A percentile compares a stretch with the other conserved stretches of the same genome.
Conservation (phyloP, 192 early-diverging fungal species). For the Backusella luteola region DNA sequence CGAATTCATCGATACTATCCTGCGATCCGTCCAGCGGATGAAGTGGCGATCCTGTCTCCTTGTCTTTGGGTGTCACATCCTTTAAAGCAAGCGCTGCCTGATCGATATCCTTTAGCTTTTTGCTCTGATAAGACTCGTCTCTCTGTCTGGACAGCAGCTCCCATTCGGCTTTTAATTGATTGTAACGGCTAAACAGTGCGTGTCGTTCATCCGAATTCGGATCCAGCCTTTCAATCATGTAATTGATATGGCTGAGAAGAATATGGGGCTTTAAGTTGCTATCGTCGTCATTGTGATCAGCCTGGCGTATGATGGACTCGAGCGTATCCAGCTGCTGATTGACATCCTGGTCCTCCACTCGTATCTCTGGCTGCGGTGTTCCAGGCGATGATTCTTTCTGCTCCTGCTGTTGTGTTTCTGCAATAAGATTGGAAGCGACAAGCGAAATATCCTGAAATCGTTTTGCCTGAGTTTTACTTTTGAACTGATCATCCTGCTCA, state of each 20-base stretch:
- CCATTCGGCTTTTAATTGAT: slow-evolving; percentile 13
- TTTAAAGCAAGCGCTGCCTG: not conserved
- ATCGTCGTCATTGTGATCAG: not conserved
- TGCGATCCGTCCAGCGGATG: slow-evolving; percentile 19
- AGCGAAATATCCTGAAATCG: slow-evolving; percentile 1
- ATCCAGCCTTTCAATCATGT: not conserved
- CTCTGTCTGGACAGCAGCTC: not conserved
- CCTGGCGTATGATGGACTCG: not conserved
- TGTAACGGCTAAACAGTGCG: not conserved
- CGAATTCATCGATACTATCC: not conserved
- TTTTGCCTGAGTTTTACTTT: not conserved
- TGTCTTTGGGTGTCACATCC: not conserved
- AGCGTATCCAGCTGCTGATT: not conserved
- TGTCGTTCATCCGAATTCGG: slow-evolving; percentile 9
- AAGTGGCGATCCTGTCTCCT: not conserved
- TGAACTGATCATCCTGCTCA: slow-evolving; percentile 20
- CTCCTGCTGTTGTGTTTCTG: not conserved
- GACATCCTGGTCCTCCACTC: not conserved
- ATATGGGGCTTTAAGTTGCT: not conserved
- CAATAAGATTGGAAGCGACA: not conserved
- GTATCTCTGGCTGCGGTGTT: slow-evolving; percentile 4
- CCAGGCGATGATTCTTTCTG: not conserved
- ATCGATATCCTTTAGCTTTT: not conserved
- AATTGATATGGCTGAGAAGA: not conserved
- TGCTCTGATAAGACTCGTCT: not conserved